Evolutionary conservation across 805 yeast species (phyloP).

Genomic region (Saccharomyces eubayanus): DNA sequence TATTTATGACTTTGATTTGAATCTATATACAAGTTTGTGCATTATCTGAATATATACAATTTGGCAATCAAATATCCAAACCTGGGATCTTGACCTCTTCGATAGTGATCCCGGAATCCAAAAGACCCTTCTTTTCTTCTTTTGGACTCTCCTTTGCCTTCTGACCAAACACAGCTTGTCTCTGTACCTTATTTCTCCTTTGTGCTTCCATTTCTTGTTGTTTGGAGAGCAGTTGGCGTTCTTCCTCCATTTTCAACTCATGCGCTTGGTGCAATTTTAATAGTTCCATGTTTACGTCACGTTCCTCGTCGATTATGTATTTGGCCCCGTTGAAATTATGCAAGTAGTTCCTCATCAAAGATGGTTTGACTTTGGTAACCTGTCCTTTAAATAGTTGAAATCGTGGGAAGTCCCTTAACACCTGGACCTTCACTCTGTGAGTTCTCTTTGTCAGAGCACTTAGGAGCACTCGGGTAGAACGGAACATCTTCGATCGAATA

Average conservation of each 20-base stretch:
- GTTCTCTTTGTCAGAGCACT: conserved; percentile 43
- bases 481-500: conserved; percentile 13
- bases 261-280: not conserved
- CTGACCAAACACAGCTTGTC: not conserved
- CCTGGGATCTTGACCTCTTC: conserved; percentile 11
- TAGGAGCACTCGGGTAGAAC: conserved; percentile 33
- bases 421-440: conserved; percentile 60
- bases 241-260: not conserved
- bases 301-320: conserved; percentile 38
- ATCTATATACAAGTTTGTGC: not conserved
- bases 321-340: conserved; percentile 68
- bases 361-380: conserved; percentile 65
- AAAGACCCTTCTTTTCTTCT: not conserved
- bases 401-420: conserved; percentile 56
- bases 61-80: conserved; percentile 2
- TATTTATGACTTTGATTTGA: not conserved
- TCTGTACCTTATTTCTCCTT: not conserved
- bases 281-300: not conserved
- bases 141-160: not conserved
- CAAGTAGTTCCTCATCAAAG: conserved; percentile 71
- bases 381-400: conserved; percentile 61
- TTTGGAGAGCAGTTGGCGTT: not conserved
- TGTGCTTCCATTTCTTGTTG: not conserved
- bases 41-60: not conserved
- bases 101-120: conserved; percentile 3